A percentile compares a stretch with the other conserved stretches of the same genome.
phyloP scores from a whole-genome alignment of 2,329 filamentous ascomycete genomes.

The Chaetomiaceae sp. region DNA sequence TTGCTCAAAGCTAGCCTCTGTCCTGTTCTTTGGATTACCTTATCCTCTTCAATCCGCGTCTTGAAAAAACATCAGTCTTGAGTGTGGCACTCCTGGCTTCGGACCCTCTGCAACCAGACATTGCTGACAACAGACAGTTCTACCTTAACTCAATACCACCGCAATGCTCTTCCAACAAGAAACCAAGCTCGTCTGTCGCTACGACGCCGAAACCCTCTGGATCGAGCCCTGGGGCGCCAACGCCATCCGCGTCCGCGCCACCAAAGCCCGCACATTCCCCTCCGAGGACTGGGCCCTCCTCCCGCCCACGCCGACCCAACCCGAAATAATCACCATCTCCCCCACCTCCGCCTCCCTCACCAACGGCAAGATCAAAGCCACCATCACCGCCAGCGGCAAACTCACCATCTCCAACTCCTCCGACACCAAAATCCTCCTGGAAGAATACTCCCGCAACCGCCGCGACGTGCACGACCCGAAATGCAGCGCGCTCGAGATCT shows the following conservation, averaged over 20 bases:
- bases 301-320: neutral
- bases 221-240: slow-evolving; percentile 9
- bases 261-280: neutral
- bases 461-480: slow-evolving; percentile 10
- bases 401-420: neutral
- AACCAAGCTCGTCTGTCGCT: slow-evolving; percentile 8
- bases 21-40: too few relatives aligned
- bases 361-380: slow-evolving; percentile 5
- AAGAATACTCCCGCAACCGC: slow-evolving; percentile 10
- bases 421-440: neutral
- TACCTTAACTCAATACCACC: too few relatives aligned
- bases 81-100: too few relatives aligned
- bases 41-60: too few relatives aligned
- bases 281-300: slow-evolving; percentile 9
- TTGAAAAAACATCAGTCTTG: too few relatives aligned
- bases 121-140: too few relatives aligned
- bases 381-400: neutral
- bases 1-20: too few relatives aligned
- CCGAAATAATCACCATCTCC: neutral
- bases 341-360: neutral
- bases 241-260: slow-evolving; percentile 8
- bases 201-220: slow-evolving; percentile 12
- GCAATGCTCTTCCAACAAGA: slow-evolving; percentile 2
- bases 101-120: too few relatives aligned
- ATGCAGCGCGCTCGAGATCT: slow-evolving; percentile 7